Evolutionary conservation across 768 basidiomycete species (phyloP).

Genomic region (Pisolithus tinctorius): DNA sequence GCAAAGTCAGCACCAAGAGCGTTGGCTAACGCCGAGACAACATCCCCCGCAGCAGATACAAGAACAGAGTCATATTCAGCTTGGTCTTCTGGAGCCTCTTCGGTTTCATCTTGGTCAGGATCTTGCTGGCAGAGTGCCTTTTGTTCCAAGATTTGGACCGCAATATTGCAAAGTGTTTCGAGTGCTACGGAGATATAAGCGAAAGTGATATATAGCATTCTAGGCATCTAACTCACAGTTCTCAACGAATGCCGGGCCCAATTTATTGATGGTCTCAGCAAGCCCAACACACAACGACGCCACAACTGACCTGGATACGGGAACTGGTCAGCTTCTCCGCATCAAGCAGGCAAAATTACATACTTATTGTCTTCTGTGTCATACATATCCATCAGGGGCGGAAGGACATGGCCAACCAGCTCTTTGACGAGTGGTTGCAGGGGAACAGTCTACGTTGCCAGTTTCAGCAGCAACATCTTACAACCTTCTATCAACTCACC

Average conservation of each 20-base stretch:
- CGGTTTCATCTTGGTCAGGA: slow-evolving; percentile 84
- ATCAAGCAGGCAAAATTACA: slow-evolving; percentile 28
- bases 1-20: slow-evolving; percentile 83
- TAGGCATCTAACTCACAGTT: slow-evolving; percentile 46
- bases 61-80: slow-evolving; percentile 97
- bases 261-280: slow-evolving; percentile 85
- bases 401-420: slow-evolving; percentile 68
- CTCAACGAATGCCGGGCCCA: slow-evolving; percentile 83
- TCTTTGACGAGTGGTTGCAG: slow-evolving; percentile 68
- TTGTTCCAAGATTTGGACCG: slow-evolving; percentile 82
- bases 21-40: slow-evolving; percentile 83
- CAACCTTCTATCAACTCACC: slow-evolving; percentile 35
- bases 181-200: slow-evolving; percentile 41
- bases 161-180: slow-evolving; percentile 73
- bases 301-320: slow-evolving; percentile 63
- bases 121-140: slow-evolving; percentile 96
- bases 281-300: slow-evolving; percentile 83
- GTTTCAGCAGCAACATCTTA: slow-evolving; percentile 4
- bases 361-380: slow-evolving; percentile 96
- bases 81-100: slow-evolving; percentile 80
- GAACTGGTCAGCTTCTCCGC: slow-evolving; percentile 9
- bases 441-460: slow-evolving; percentile 32
- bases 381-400: slow-evolving; percentile 80
- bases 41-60: slow-evolving; percentile 89
- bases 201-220: not conserved